A percentile compares a stretch with the other conserved stretches of the same genome.
phyloP scores from a whole-genome alignment of 2,329 filamentous ascomycete genomes.

The Alternaria consortialis region DNA sequence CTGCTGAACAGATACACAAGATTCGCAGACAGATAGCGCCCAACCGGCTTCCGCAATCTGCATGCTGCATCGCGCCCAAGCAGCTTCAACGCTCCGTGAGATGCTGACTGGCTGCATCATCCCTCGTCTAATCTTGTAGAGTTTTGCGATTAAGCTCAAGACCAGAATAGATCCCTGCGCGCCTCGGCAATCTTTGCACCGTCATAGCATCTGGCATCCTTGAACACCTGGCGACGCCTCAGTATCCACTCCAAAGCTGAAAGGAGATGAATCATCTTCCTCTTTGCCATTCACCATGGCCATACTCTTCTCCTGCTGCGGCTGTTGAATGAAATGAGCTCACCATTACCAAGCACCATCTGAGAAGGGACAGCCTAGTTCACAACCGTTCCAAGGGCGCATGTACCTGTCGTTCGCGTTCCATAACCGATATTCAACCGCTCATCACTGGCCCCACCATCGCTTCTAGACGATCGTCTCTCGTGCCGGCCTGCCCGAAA shows the following conservation, averaged over 20 bases:
- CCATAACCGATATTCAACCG: constrained; percentile 14
- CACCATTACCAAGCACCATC: background rate
- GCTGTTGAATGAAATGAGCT: background rate
- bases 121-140: constrained; percentile 34
- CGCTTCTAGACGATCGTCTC: constrained; percentile 33
- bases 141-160: constrained; percentile 13
- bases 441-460: constrained; percentile 20
- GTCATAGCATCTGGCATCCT: constrained; percentile 2
- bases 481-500: constrained; percentile 42
- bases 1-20: background rate
- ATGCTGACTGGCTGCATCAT: constrained; percentile 22
- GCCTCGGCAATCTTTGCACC: constrained; percentile 13
- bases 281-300: background rate
- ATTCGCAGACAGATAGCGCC: background rate
- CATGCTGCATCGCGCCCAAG: background rate
- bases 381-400: background rate
- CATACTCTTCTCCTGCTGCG: background rate
- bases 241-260: background rate
- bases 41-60: background rate
- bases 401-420: constrained; percentile 4
- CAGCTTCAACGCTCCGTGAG: constrained; percentile 9
- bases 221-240: constrained; percentile 3
- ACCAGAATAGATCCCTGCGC: constrained; percentile 16
- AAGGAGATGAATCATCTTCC: background rate
- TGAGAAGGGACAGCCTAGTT: background rate